Evolutionary conservation across 257 asterid species (phyloP).

Genomic region (Solanum rostratum): DNA sequence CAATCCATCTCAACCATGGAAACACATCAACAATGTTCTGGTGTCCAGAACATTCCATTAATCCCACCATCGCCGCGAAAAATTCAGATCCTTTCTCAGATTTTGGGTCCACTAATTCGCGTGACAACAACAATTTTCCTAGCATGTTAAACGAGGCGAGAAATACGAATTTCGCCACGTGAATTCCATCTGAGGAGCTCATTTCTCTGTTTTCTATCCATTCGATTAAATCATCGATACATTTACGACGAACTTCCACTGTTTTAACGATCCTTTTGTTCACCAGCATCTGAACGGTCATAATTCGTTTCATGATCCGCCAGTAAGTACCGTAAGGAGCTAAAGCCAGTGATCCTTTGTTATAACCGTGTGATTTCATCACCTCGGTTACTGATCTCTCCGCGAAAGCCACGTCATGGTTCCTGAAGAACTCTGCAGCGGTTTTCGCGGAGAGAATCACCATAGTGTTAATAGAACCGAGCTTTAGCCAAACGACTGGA

Average conservation of each 20-base stretch:
- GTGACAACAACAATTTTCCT: slow-evolving; percentile 38
- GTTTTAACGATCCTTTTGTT: slow-evolving; percentile 27
- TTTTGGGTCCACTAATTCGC: slow-evolving; percentile 32
- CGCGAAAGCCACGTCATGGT: slow-evolving; percentile 33
- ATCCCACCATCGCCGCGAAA: slow-evolving; percentile 24
- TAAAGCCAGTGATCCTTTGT: slow-evolving; percentile 18
- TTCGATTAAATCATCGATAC: slow-evolving; percentile 19
- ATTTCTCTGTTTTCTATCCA: slow-evolving; percentile 18
- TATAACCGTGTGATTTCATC: slow-evolving; percentile 28
- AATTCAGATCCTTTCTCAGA: slow-evolving; percentile 27
- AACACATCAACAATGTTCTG: slow-evolving; percentile 43
- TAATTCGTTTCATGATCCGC: slow-evolving; percentile 30
- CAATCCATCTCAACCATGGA: slow-evolving; percentile 30
- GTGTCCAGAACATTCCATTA: slow-evolving; percentile 28
- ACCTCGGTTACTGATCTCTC: slow-evolving; percentile 27
- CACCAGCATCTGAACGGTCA: slow-evolving; percentile 37
- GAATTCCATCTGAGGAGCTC: not conserved
- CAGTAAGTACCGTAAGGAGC: slow-evolving; percentile 38
- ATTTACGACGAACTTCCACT: slow-evolving; percentile 14
- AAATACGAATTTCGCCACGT: slow-evolving; percentile 23
- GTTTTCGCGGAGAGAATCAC: not conserved
- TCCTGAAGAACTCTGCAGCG: not conserved
- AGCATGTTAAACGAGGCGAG: slow-evolving; percentile 40
- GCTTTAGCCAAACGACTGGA: slow-evolving; percentile 2
- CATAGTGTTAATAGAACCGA: slow-evolving; percentile 2